These are phyloP conservation scores for Leavenworthia alabamica DNA, from an alignment of 345 rosid genomes.

Conservation along the genomic window DNA sequence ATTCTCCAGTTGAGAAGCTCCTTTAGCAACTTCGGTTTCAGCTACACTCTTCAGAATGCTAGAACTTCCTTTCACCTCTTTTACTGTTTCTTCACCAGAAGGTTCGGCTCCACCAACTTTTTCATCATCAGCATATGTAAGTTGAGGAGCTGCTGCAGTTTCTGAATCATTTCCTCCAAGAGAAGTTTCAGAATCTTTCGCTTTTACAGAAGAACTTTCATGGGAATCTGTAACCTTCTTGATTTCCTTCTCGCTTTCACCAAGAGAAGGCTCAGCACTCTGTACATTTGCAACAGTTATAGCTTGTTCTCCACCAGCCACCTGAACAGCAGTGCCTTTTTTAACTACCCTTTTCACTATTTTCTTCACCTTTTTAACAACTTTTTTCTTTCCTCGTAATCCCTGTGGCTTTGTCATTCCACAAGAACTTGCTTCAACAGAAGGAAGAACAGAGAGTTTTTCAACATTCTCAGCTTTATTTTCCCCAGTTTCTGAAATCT, in stretches of 20 bases:
- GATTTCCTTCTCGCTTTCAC: constrained; percentile 4
- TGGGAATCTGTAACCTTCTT: constrained; percentile 14
- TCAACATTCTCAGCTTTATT: neutral
- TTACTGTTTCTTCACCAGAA: neutral
- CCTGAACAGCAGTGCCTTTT: constrained; percentile 13
- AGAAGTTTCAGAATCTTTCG: constrained; percentile 10
- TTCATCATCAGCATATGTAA: neutral
- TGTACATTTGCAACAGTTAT: neutral
- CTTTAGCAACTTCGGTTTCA: constrained; percentile 11
- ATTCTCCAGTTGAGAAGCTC: constrained; percentile 1
- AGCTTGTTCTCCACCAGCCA: constrained; percentile 4
- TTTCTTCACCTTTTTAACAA: constrained; percentile 16
- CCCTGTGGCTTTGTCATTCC: neutral
- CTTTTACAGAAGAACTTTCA: constrained; percentile 6
- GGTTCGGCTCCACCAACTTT: neutral
- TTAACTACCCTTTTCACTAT: neutral
- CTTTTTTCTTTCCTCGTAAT: neutral
- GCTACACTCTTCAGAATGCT: neutral
- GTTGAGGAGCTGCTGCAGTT: neutral
- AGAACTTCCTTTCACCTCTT: constrained; percentile 1
- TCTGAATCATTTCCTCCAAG: constrained; percentile 1
- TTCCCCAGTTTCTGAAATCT: neutral
- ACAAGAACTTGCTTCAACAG: constrained; percentile 19
- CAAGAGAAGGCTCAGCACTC: constrained; percentile 9
- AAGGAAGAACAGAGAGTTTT: neutral